These are phyloP conservation scores for Sesbania bispinosa DNA, from an alignment of 306 rosid genomes.

Conservation along the genomic window DNA sequence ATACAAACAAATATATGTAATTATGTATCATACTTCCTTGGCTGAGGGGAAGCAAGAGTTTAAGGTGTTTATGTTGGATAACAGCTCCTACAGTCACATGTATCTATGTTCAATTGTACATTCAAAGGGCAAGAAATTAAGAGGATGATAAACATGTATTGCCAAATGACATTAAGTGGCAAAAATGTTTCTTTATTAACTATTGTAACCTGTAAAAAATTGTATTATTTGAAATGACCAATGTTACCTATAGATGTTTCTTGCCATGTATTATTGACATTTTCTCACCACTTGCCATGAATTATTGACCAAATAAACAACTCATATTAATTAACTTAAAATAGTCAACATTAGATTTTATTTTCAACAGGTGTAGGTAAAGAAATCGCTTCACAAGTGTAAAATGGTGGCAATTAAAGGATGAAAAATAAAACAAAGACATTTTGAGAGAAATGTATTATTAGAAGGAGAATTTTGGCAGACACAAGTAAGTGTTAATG, in stretches of 20 bases:
- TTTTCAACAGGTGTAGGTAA: no score
- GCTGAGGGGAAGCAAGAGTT: neutral
- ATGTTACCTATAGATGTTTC: no score
- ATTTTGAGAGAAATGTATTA: no score
- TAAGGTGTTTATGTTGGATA: neutral
- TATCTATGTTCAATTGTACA: constrained; percentile 13
- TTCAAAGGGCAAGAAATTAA: neutral
- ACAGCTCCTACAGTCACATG: neutral
- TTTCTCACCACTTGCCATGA: neutral
- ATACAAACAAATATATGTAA: neutral
- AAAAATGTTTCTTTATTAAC: neutral
- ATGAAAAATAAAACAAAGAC: no score
- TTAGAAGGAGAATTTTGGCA: no score
- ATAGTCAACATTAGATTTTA: no score
- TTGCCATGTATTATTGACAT: neutral
- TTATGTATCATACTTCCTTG: neutral
- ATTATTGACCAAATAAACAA: neutral
- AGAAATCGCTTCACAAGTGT: no score
- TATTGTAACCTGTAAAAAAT: constrained; percentile 14
- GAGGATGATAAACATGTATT: neutral
- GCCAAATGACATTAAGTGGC: neutral
- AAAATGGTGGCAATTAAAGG: no score
- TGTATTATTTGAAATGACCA: neutral
- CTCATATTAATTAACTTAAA: neutral
- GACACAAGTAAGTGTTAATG: no score